phyloP scores from a whole-genome alignment of 2,329 filamentous ascomycete species.

The Penicillium crustosum region DNA sequence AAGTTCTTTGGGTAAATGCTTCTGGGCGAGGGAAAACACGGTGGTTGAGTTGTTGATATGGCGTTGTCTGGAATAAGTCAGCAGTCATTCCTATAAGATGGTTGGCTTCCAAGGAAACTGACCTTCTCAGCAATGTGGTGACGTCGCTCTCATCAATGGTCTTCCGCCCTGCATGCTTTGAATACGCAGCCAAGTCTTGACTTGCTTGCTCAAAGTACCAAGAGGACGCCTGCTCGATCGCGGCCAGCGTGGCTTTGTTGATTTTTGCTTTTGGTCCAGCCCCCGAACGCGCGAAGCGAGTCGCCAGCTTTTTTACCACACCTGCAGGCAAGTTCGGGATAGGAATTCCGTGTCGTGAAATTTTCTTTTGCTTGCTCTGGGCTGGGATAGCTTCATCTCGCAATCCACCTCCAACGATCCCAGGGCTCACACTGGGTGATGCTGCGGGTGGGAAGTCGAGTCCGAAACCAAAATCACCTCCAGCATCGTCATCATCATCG shows the following conservation, averaged over 20 bases:
- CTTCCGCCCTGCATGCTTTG: conserved; percentile 76
- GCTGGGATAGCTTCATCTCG: conserved; percentile 31
- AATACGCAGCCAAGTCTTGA: conserved; percentile 76
- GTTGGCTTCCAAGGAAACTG: conserved; percentile 37
- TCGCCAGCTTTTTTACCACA: conserved; percentile 66
- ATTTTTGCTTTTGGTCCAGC: conserved; percentile 68
- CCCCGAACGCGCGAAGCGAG: conserved; percentile 67
- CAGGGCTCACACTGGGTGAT: conserved; percentile 34
- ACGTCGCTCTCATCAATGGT: conserved; percentile 85
- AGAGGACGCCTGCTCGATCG: conserved; percentile 77
- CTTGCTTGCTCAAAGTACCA: conserved; percentile 90
- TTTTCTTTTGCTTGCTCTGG: conserved; percentile 52
- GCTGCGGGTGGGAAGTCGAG: conserved; percentile 30
- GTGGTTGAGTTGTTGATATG: conserved; percentile 71
- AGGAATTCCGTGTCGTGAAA: conserved; percentile 70
- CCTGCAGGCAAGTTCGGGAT: conserved; percentile 72
- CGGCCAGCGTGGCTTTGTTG: conserved; percentile 69
- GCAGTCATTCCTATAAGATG: conserved; percentile 15
- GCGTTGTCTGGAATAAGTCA: conserved; percentile 65
- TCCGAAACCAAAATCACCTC: conserved; percentile 35
- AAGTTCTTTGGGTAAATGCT: conserved; percentile 76
- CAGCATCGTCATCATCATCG: conserved; percentile 22
- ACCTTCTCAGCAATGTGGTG: conserved; percentile 79
- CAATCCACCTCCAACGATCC: conserved; percentile 38
- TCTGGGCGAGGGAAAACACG: conserved; percentile 80